Conservation (phyloP, 306 rosid species). For the Trifolium subterraneum region DNA sequence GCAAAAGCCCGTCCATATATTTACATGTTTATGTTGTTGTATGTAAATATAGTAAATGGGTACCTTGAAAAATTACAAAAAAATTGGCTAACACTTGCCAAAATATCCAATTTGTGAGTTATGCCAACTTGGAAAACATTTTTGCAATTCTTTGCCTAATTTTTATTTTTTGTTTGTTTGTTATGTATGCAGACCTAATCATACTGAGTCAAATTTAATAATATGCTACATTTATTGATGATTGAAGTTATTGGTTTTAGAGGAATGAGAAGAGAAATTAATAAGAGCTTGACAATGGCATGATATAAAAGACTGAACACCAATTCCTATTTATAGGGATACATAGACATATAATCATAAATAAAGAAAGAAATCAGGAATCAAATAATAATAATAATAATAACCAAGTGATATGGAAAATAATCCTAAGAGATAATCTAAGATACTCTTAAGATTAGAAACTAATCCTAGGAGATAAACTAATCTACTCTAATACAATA, state of each 20-base stretch:
- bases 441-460: not conserved
- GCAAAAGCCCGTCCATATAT: constrained; percentile 18
- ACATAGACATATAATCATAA: not conserved
- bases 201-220: not conserved
- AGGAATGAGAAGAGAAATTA: constrained; percentile 1
- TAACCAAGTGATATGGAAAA: not conserved
- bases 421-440: not conserved
- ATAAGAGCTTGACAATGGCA: not conserved
- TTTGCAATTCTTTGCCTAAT: not conserved
- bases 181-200: not conserved
- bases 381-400: not conserved
- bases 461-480: not conserved
- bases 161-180: not conserved
- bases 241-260: constrained; percentile 11
- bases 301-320: not conserved
- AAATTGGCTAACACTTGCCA: not conserved
- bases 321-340: not conserved
- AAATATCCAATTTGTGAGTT: not conserved
- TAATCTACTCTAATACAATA: not conserved
- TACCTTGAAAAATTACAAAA: constrained; percentile 2
- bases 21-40: constrained; percentile 22
- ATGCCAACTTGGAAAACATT: not conserved
- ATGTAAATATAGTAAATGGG: constrained; percentile 13
- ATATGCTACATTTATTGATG: not conserved
- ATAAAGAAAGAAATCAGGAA: constrained; percentile 8